A percentile compares a stretch with the other conserved stretches of the same genome.
Conservation (phyloP, 495 filamentous ascomycete genomes). For the Melanomma pulvis-pyrius region DNA sequence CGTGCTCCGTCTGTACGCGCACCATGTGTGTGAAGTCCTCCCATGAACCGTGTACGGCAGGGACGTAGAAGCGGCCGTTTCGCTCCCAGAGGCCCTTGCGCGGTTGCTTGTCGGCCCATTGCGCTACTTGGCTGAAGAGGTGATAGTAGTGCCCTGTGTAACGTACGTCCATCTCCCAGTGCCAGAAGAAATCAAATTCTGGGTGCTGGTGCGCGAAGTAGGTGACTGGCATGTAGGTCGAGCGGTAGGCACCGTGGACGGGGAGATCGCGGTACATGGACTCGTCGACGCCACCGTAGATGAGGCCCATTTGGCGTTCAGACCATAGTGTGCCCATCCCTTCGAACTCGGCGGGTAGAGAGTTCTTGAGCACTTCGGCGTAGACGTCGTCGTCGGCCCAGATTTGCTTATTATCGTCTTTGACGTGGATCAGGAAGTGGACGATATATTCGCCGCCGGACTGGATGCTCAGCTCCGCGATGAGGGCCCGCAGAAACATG, state of each 20-base stretch:
- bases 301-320: conserved; percentile 82
- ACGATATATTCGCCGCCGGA: conserved; percentile 67
- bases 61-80: conserved; percentile 88
- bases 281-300: conserved; percentile 82
- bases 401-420: conserved; percentile 64
- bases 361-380: conserved; percentile 65
- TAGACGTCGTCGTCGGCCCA: conserved; percentile 68
- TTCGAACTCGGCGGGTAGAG: conserved; percentile 82
- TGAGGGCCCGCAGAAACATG: conserved; percentile 56
- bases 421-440: conserved; percentile 69
- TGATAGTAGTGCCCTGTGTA: conserved; percentile 98
- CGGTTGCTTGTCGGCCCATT: conserved; percentile 81
- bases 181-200: conserved; percentile 96
- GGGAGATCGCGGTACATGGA: conserved; percentile 71
- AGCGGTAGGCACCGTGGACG: conserved; percentile 88
- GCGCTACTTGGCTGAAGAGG: conserved; percentile 71
- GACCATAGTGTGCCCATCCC: conserved; percentile 91
- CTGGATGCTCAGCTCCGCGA: conserved; percentile 63
- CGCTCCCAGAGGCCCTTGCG: conserved; percentile 94
- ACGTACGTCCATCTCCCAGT: conserved; percentile 97
- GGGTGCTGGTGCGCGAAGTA: conserved; percentile 87
- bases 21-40: conserved; percentile 92
- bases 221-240: conserved; percentile 90
- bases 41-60: conserved; percentile 84
- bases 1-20: conserved; percentile 84